Conservation (phyloP, 2,329 filamentous ascomycete species). For the Phialophora verrucosa region DNA sequence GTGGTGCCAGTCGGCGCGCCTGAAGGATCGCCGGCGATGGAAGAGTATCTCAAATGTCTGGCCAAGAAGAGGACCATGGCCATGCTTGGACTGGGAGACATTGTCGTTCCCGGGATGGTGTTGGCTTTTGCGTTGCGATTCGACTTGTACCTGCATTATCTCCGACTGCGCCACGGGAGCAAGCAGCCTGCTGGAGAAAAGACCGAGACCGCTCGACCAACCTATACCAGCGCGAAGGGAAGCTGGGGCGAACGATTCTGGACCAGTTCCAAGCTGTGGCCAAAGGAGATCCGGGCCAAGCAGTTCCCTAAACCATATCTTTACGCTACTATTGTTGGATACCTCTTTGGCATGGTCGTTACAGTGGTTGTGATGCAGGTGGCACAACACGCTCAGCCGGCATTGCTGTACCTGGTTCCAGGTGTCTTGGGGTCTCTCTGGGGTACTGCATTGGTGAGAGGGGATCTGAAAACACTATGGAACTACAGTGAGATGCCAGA, state of each 20-base stretch:
- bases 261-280: constrained; percentile 56
- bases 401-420: constrained; percentile 89
- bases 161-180: constrained; percentile 59
- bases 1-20: constrained; percentile 49
- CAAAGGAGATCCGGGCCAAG: constrained; percentile 47
- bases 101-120: constrained; percentile 90
- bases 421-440: constrained; percentile 77
- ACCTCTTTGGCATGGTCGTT: constrained; percentile 74
- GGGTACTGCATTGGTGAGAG: constrained; percentile 71
- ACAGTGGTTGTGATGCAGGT: constrained; percentile 79
- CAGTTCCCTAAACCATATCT: constrained; percentile 87
- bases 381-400: constrained; percentile 83
- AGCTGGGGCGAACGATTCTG: constrained; percentile 86
- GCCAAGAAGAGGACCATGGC: constrained; percentile 54
- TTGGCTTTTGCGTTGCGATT: constrained; percentile 88
- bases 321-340: constrained; percentile 74
- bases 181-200: constrained; percentile 38
- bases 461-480: constrained; percentile 79
- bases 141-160: constrained; percentile 84
- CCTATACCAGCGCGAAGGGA: constrained; percentile 64
- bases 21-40: constrained; percentile 40
- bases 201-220: constrained; percentile 41
- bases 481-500: constrained; percentile 72
- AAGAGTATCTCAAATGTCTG: constrained; percentile 38
- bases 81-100: constrained; percentile 93